phyloP scores from a whole-genome alignment of 768 basidiomycete genomes.

The Tricholomella constricta region DNA sequence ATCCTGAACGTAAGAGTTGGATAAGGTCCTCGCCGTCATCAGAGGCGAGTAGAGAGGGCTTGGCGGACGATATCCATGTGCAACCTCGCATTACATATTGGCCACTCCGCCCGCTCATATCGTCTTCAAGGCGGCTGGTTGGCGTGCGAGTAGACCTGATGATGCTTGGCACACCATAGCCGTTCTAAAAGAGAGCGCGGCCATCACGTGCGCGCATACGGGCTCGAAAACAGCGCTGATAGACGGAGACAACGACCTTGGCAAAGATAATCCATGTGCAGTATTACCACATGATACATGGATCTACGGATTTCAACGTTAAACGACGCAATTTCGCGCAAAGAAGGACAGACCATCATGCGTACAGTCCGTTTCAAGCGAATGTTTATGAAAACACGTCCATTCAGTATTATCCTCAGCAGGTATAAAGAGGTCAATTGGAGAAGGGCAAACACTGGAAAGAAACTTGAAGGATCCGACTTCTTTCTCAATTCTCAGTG shows the following conservation, averaged over 20 bases:
- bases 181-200: background rate
- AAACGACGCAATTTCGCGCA: background rate
- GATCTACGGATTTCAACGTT: background rate
- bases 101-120: background rate
- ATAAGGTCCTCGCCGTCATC: background rate
- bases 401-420: too few species aligned
- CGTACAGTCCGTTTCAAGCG: too few species aligned
- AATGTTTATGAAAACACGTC: too few species aligned
- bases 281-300: background rate
- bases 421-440: too few species aligned
- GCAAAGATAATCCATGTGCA: constrained; percentile 1
- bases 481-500: too few species aligned
- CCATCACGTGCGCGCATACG: background rate
- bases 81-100: background rate
- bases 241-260: background rate
- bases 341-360: too few species aligned
- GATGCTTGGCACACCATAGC: constrained; percentile 3
- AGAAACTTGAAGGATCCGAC: too few species aligned
- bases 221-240: background rate
- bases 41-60: background rate
- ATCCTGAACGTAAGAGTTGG: background rate
- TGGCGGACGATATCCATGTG: constrained; percentile 8
- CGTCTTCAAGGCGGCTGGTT: background rate
- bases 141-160: background rate
- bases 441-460: too few species aligned